These are phyloP conservation scores for Vicia sativa DNA, from an alignment of 306 rosid species.

Conservation along the genomic window DNA sequence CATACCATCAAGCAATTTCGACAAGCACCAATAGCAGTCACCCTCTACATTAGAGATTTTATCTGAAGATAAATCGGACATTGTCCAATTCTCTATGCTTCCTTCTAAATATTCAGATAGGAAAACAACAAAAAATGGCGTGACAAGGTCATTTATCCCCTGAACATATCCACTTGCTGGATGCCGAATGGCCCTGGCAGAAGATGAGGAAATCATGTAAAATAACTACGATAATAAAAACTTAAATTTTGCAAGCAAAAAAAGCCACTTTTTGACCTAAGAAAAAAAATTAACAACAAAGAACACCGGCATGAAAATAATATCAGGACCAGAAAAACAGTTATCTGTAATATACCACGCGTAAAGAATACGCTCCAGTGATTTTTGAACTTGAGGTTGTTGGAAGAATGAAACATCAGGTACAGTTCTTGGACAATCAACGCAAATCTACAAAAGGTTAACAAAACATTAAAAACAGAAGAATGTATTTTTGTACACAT, in stretches of 20 bases:
- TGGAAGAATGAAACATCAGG: slow-evolving; percentile 93
- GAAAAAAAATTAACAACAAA: slow-evolving; percentile 23
- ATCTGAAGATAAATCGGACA: slow-evolving; percentile 73
- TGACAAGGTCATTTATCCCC: slow-evolving; percentile 96
- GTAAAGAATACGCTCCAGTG: slow-evolving; percentile 90
- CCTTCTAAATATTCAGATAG: slow-evolving; percentile 84
- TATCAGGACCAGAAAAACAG: slow-evolving; percentile 14
- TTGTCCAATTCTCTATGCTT: slow-evolving; percentile 71
- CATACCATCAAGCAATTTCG: slow-evolving; percentile 95
- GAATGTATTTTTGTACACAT: slow-evolving; percentile 13
- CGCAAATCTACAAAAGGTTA: slow-evolving; percentile 59
- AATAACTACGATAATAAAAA: not conserved
- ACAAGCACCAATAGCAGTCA: slow-evolving; percentile 95
- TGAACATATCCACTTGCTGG: slow-evolving; percentile 99
- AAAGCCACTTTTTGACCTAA: not conserved
- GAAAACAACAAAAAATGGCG: slow-evolving; percentile 92
- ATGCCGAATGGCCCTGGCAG: slow-evolving; percentile 94
- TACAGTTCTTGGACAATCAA: slow-evolving; percentile 96
- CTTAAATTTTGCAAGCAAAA: slow-evolving; percentile 2
- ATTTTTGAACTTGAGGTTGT: slow-evolving; percentile 84
- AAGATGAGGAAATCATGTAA: slow-evolving; percentile 36
- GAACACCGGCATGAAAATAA: slow-evolving; percentile 26
- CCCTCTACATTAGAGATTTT: slow-evolving; percentile 72
- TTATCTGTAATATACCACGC: slow-evolving; percentile 59
- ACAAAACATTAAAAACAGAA: slow-evolving; percentile 35